A percentile compares a stretch with the other conserved stretches of the same genome.
Conservation (phyloP, 176 grass and related monocot genomes). For the Oryza meyeriana region DNA sequence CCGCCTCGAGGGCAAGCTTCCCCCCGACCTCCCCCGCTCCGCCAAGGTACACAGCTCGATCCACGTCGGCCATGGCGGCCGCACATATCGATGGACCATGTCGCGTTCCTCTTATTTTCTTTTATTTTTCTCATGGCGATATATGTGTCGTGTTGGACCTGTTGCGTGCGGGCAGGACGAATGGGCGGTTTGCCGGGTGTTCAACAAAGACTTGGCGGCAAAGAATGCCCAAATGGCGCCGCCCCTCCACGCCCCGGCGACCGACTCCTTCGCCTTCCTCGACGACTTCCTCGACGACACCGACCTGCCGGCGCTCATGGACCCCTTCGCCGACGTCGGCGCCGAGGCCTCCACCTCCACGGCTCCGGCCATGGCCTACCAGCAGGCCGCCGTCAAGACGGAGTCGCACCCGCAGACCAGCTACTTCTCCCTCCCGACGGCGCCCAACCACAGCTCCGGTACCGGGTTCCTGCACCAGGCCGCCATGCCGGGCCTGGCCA, state of each 20-base stretch:
- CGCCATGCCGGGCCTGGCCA: neutral
- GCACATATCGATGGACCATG: neutral
- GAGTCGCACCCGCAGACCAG: neutral
- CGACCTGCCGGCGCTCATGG: constrained; percentile 49
- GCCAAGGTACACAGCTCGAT: constrained; percentile 44
- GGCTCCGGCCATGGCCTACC: neutral
- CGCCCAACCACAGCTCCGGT: neutral
- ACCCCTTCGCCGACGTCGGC: neutral
- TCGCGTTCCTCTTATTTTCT: neutral
- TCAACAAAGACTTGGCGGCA: constrained; percentile 56
- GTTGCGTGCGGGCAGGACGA: constrained; percentile 62
- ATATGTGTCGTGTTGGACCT: neutral
- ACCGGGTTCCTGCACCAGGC: neutral
- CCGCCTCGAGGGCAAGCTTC: constrained; percentile 65
- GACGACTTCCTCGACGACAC: constrained; percentile 30
- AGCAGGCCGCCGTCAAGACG: constrained; percentile 9
- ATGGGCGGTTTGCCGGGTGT: constrained; percentile 72
- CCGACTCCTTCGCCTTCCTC: constrained; percentile 1
- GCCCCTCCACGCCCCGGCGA: neutral
- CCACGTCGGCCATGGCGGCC: too few relatives aligned
- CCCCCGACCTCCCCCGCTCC: constrained; percentile 42
- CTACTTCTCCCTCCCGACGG: constrained; percentile 24
- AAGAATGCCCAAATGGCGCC: constrained; percentile 32
- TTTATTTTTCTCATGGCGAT: neutral
- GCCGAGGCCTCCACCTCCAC: constrained; percentile 7